Percentiles rank a stretch among this genome's conserved stretches.
phyloP scores from a whole-genome alignment of 2,329 filamentous ascomycete species.

The Talaromyces sp. region DNA sequence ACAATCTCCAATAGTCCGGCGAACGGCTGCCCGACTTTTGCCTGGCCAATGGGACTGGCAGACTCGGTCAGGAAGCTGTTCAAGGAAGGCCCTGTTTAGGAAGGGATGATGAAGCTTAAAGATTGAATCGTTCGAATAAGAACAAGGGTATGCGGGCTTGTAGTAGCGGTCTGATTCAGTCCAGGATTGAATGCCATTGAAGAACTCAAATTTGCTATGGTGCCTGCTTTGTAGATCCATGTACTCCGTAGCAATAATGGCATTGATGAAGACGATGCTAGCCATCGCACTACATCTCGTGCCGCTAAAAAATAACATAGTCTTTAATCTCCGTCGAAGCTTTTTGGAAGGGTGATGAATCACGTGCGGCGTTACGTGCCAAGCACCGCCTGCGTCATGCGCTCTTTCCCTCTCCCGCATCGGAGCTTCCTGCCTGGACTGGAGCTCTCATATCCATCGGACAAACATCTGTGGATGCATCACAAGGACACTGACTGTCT shows the following conservation, averaged over 20 bases:
- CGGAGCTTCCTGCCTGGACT: slow-evolving; percentile 2
- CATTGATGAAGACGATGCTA: background rate
- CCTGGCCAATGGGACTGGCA: background rate
- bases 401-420: slow-evolving; percentile 1
- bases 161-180: background rate
- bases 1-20: background rate
- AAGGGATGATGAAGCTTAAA: slow-evolving; percentile 1
- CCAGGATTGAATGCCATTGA: background rate
- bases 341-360: background rate
- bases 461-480: background rate
- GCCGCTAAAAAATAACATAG: background rate
- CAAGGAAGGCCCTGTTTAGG: background rate
- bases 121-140: background rate
- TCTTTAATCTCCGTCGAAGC: background rate
- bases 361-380: slow-evolving; percentile 7
- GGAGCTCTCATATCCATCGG: background rate
- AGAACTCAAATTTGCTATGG: background rate
- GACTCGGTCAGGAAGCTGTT: background rate
- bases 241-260: background rate
- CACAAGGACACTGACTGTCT: background rate
- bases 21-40: background rate
- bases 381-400: slow-evolving; percentile 10
- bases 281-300: background rate
- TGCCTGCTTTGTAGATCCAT: background rate
- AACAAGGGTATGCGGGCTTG: background rate